Percentiles rank a stretch among this genome's conserved stretches.
Evolutionary conservation across 2,329 filamentous ascomycete genomes (phyloP).

Genomic region (Scytalidium lignicola): DNA sequence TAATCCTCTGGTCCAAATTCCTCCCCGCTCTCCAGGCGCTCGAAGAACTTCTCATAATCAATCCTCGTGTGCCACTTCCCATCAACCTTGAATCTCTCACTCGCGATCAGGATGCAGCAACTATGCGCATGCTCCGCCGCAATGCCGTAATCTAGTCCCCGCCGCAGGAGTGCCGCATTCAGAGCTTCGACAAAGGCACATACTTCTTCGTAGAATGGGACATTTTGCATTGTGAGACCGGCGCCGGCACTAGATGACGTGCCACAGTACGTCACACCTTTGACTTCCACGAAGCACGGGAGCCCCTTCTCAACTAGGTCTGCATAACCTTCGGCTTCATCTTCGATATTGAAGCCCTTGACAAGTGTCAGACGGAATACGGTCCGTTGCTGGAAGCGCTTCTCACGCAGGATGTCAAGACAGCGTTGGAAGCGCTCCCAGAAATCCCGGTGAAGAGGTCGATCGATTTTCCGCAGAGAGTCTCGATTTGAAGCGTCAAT

Average conservation of each 20-base stretch:
- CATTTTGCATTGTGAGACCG: constrained; percentile 93
- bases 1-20: constrained; percentile 86
- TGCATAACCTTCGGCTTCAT: constrained; percentile 86
- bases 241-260: constrained; percentile 79
- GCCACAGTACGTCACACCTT: constrained; percentile 95
- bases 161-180: constrained; percentile 59
- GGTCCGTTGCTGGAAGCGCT: constrained; percentile 80
- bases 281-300: constrained; percentile 91
- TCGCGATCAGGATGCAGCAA: constrained; percentile 85
- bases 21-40: constrained; percentile 65
- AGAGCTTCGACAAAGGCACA: constrained; percentile 75
- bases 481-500: constrained; percentile 93
- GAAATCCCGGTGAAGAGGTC: constrained; percentile 90
- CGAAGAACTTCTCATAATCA: constrained; percentile 84
- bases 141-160: constrained; percentile 80
- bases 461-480: constrained; percentile 76
- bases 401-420: constrained; percentile 80
- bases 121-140: constrained; percentile 93
- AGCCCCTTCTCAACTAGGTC: constrained; percentile 80
- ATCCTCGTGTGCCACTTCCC: constrained; percentile 89
- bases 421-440: constrained; percentile 95
- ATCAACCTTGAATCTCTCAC: constrained; percentile 68
- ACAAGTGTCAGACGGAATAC: constrained; percentile 94
- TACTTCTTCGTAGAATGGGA: constrained; percentile 92
- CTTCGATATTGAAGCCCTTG: constrained; percentile 96